A percentile compares a stretch with the other conserved stretches of the same genome.
Evolutionary conservation across 1,284 basidiomycete species (phyloP).

Genomic region (Tylopilus sp.): DNA sequence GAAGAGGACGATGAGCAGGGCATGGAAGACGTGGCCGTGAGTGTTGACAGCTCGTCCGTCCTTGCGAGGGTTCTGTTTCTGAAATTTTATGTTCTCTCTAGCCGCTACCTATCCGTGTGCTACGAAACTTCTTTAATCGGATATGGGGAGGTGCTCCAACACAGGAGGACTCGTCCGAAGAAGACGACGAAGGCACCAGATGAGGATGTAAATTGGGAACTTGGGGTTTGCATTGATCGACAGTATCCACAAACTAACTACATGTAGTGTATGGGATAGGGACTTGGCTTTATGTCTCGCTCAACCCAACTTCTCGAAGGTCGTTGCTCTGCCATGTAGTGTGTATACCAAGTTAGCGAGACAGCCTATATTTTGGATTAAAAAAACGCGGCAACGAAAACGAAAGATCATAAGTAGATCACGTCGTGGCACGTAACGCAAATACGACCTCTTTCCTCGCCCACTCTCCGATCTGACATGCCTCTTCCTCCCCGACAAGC

Average conservation of each 20-base stretch:
- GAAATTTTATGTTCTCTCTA: constrained; percentile 25
- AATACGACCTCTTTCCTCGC: constrained; percentile 31
- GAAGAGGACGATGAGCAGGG: constrained; percentile 32
- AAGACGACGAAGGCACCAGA: constrained; percentile 22
- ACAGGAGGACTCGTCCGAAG: constrained; percentile 35
- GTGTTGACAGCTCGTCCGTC: constrained; percentile 20
- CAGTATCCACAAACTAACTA: background rate
- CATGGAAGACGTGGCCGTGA: constrained; percentile 42
- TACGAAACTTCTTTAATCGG: constrained; percentile 57
- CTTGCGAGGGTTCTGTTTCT: constrained; percentile 4
- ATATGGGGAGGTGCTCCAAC: constrained; percentile 52
- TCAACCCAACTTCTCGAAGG: background rate
- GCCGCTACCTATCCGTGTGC: constrained; percentile 59
- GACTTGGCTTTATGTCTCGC: background rate
- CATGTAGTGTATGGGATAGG: no score
- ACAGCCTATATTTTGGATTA: no score
- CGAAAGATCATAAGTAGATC: background rate
- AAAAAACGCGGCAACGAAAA: no score
- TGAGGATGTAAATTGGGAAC: background rate
- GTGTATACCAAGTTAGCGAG: no score
- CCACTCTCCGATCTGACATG: constrained; percentile 47
- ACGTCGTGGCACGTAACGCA: constrained; percentile 3
- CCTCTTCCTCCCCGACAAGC: constrained; percentile 37
- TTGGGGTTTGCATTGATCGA: background rate
- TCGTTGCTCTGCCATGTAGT: background rate